These are phyloP conservation scores for Daldinia sp. DNA, from an alignment of 2,329 filamentous ascomycete species.

Conservation along the genomic window DNA sequence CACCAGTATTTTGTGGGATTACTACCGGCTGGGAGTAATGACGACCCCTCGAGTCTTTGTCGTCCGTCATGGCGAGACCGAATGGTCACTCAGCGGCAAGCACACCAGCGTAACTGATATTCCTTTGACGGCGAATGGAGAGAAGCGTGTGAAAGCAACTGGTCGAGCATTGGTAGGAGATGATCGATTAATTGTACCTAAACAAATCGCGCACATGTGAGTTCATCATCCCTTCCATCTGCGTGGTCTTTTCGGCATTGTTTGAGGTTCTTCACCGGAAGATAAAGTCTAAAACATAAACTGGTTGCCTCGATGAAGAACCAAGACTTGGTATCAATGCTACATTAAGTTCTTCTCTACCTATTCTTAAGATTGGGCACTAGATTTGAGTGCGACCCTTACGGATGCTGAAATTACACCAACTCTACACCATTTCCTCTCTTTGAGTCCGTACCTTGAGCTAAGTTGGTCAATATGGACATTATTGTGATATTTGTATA, in stretches of 20 bases:
- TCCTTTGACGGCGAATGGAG: slow-evolving; percentile 83
- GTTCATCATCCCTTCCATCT: slow-evolving; percentile 47
- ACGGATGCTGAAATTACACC: background rate
- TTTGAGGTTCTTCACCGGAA: background rate
- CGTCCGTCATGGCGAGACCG: slow-evolving; percentile 91
- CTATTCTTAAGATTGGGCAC: background rate
- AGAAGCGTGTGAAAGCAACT: slow-evolving; percentile 80
- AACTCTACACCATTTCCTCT: background rate
- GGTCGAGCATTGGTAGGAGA: slow-evolving; percentile 85
- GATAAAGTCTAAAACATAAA: background rate
- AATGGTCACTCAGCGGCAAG: slow-evolving; percentile 89
- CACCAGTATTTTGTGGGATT: background rate
- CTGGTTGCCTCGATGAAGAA: background rate
- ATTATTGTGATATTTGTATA: background rate
- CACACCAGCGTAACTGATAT: slow-evolving; percentile 92
- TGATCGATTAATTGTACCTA: slow-evolving; percentile 86
- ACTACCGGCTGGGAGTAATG: slow-evolving; percentile 44
- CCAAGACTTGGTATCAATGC: background rate
- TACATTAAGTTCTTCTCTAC: background rate
- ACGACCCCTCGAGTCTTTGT: slow-evolving; percentile 80
- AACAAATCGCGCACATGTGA: slow-evolving; percentile 84
- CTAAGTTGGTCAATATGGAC: background rate
- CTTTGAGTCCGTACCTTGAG: background rate
- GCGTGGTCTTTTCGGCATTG: background rate
- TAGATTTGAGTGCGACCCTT: background rate